Conservation (phyloP, 2,329 filamentous ascomycete genomes). For the Sphaerulina musiva region DNA sequence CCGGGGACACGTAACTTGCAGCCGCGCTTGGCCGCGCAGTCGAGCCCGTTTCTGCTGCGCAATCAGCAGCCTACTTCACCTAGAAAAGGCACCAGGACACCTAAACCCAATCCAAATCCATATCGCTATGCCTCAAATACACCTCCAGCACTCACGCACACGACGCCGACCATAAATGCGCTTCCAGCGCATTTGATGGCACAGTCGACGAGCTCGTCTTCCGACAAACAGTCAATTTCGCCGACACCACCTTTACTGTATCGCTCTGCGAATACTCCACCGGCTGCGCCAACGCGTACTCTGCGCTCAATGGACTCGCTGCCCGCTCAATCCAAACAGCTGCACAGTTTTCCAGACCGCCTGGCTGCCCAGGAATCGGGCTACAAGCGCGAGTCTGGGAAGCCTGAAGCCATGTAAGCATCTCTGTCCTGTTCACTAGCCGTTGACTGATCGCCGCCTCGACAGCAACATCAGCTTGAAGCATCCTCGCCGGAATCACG, state of each 20-base stretch:
- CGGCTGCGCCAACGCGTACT: background rate
- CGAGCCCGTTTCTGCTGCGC: background rate
- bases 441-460: background rate
- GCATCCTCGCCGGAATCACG: constrained; percentile 32
- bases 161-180: background rate
- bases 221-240: constrained; percentile 20
- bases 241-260: constrained; percentile 29
- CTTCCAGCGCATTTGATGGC: constrained; percentile 12
- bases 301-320: constrained; percentile 5
- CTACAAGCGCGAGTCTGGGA: background rate
- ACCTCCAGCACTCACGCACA: background rate
- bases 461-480: constrained; percentile 24
- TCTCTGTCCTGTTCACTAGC: background rate
- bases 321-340: background rate
- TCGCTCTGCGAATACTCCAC: background rate
- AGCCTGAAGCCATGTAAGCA: constrained; percentile 8
- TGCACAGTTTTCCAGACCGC: background rate
- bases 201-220: constrained; percentile 8
- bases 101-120: constrained; percentile 8
- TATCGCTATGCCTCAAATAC: background rate
- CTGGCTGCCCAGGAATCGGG: background rate
- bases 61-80: background rate
- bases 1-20: background rate
- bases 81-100: constrained; percentile 8
- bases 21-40: background rate